Evolutionary conservation across 306 rosid species (phyloP).

Genomic region (Sechiopsis laciniata): DNA sequence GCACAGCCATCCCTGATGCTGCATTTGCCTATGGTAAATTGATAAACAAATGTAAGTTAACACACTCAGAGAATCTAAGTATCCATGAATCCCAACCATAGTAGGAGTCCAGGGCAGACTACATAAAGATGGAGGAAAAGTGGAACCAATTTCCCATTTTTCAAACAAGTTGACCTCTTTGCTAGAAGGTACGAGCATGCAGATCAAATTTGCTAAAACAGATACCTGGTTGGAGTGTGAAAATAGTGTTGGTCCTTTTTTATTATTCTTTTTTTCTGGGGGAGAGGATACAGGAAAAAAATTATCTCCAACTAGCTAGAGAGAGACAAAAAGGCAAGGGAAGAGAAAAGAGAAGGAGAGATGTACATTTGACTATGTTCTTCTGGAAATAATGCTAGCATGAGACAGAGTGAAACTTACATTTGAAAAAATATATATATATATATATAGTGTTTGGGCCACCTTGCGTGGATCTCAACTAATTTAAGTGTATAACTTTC

Average conservation of each 20-base stretch:
- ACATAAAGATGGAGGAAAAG: not conserved
- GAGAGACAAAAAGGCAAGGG: not conserved
- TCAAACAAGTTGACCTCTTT: not conserved
- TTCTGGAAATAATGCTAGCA: no score
- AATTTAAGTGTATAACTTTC: no score
- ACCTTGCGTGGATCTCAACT: no score
- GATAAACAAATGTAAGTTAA: conserved; percentile 1
- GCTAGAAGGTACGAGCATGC: not conserved
- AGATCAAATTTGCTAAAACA: not conserved
- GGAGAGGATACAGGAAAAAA: not conserved
- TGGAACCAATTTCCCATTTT: not conserved
- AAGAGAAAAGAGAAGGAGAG: not conserved
- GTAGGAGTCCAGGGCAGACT: not conserved
- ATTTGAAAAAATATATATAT: no score
- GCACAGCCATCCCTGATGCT: conserved; percentile 53
- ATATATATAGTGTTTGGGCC: no score
- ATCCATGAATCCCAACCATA: conserved; percentile 4
- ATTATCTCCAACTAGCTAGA: not conserved
- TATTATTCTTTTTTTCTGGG: not conserved
- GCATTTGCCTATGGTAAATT: conserved; percentile 39
- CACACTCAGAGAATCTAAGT: not conserved
- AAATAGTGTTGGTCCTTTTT: not conserved
- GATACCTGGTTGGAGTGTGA: not conserved
- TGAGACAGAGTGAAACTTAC: no score
- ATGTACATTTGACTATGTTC: not conserved